Base-by-base conservation (phyloP, 2,329 filamentous ascomycete genomes). In the Helotiales sp. region DNA sequence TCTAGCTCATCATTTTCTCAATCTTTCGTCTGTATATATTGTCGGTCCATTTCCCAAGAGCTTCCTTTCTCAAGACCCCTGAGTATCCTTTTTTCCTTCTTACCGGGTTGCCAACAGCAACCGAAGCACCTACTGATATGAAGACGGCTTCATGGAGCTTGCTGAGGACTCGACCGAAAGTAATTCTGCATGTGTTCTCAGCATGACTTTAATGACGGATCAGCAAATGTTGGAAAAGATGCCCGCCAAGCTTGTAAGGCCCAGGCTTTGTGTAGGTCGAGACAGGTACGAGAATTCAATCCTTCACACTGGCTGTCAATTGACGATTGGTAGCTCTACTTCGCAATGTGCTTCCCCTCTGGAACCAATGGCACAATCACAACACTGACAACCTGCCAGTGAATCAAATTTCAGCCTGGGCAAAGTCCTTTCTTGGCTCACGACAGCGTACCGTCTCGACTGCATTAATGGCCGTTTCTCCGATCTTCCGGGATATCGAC, bases 291-390 rank as follows among this genome's bases (percentile, higher is more conserved):
- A 25, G 19, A 24, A 24, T 58, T 42, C 29, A 19, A 44, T 31
- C 19, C 33, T 34, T 33, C 15, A 9, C 17, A 5, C 13, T 34
- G 17, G 17, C 10, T 17, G 29, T 15, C 30, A n/a, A 19, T 36
- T 34, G 19, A 51, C 22, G n/a, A 34, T 29, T 29, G 4, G 8
- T 38, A 46, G 77, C 84, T 29, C 84, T 87, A 64, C 84, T 86
- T 75, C 77, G 80, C 42, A 87, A 87, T 60, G 83, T 87, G n/a
- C 6, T 87, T 88, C 58, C 76, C 88, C 8, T 81, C 81, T 25
- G 84, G 83, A 2, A 90, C 91, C 64, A 88, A 91, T 69, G 82
- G 85, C 2, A 91, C 88, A 0, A 79, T 91, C 55, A 91, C 88
- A 69, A 88, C 87, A 0, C 85, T 88, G 1, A 89, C 85, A 1